Percentiles rank a stretch among this genome's conserved stretches.
Conservation (phyloP, 192 early-diverging fungal species). For the Backusella sp. region DNA sequence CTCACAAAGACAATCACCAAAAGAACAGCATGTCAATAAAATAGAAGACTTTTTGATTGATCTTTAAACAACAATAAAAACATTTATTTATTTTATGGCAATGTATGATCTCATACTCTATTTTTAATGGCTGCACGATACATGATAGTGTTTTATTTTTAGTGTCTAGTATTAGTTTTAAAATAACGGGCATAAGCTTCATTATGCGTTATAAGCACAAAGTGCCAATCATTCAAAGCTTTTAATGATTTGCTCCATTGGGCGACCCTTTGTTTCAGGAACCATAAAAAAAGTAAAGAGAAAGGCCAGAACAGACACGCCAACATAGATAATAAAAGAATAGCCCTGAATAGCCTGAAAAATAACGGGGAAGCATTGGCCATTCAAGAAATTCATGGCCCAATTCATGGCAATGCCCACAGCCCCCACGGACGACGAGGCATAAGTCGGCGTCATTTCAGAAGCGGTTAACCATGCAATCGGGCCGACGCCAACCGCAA, state of each 20-base stretch:
- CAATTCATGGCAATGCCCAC: not conserved
- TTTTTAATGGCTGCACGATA: too few species aligned
- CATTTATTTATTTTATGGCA: too few species aligned
- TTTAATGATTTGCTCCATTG: not conserved
- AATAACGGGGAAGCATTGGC: not conserved
- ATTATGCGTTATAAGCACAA: too few species aligned
- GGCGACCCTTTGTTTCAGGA: not conserved
- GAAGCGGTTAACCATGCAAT: not conserved
- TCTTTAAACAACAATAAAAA: not conserved
- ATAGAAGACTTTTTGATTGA: not conserved
- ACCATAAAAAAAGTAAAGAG: not conserved
- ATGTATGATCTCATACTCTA: too few species aligned
- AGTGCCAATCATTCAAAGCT: not conserved
- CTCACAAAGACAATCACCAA: not conserved
- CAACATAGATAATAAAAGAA: not conserved
- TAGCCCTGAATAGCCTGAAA: not conserved
- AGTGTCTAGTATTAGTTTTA: too few species aligned
- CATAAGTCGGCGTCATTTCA: not conserved
- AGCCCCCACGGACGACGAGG: not conserved
- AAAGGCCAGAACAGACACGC: not conserved
- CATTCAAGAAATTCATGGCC: not conserved
- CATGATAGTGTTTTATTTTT: too few species aligned
- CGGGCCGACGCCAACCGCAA: not conserved
- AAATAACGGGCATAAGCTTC: too few species aligned
- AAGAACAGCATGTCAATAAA: not conserved